Evolutionary conservation across 2,329 filamentous ascomycete genomes (phyloP), one percentile per base, ranked within the genome.

Genomic region (Gaeumannomyces tritici): DNA sequence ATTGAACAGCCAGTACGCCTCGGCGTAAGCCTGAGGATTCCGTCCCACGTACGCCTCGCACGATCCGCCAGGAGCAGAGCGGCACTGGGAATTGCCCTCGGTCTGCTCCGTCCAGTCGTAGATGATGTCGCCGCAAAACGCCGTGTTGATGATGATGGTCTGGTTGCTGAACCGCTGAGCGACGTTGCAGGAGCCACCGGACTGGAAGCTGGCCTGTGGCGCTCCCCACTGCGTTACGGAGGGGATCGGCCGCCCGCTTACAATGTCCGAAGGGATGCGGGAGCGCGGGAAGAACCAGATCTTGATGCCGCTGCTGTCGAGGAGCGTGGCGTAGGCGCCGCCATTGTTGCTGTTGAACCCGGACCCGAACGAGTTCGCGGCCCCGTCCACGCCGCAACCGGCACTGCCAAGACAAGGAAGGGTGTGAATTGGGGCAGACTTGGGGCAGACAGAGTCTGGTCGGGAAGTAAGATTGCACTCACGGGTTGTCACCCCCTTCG

Each of bases 1-100:
- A 63, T 79, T 80, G 69, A 88, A 77, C 56, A 77, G 73, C 82
- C 84, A 88, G 71, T 83, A 87, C 8, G 83, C 77, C 26, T 85
- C 78, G 15, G 70, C 66, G 68, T 87, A 88, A 1, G 78, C 83
- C 12, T 72, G 66, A 0, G 85, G 84, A 67, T 86, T 83, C 65
- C 82, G 77, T 62, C 75, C 74, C 15, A 88, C 86, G 69, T 77
- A 88, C 27, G 76, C 77, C 15, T 80, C 69, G 73, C 86, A 88
- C 3, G 65, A 67, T 15, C 60, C 57, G 29, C 65, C 67, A 55
- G 63, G 63, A 5, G 64, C 61, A 58, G 60, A 65, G 21, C 60
- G 62, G 63, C 66, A 69, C n/a, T 61, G 59, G 21, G n/a, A 27
- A 65, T 67, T 68, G 3, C 61, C 63, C 35, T 63, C 63, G 33